Conservation (phyloP, 257 asterid species). For the Gentiana dahurica region DNA sequence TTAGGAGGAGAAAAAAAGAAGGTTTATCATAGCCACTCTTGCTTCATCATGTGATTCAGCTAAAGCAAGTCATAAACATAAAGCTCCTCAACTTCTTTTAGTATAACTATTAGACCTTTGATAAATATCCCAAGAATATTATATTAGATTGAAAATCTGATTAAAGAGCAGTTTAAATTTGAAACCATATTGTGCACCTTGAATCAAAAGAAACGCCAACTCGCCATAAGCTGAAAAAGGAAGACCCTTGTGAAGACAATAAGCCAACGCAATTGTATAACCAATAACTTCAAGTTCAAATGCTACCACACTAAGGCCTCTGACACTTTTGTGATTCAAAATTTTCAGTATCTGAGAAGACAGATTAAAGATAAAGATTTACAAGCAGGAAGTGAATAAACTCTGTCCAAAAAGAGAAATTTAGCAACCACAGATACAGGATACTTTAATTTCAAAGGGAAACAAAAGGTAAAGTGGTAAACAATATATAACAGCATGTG, state of each 20-base stretch:
- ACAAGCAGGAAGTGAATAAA: too few relatives aligned
- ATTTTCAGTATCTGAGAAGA: constrained; percentile 72
- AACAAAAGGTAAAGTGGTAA: too few relatives aligned
- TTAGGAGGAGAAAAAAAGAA: not conserved
- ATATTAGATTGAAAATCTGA: too few relatives aligned
- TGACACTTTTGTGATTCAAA: constrained; percentile 54
- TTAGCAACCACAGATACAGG: not conserved
- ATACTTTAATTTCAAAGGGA: too few relatives aligned
- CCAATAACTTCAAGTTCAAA: constrained; percentile 94
- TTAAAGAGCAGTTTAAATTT: too few relatives aligned
- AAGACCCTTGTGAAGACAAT: constrained; percentile 94
- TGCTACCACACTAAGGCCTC: constrained; percentile 81
- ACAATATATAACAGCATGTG: too few relatives aligned
- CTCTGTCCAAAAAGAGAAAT: too few relatives aligned
- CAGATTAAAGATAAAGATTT: constrained; percentile 4
- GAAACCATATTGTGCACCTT: constrained; percentile 34
- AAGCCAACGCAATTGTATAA: constrained; percentile 94
- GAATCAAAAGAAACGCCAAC: constrained; percentile 76
- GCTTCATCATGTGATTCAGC: not conserved
- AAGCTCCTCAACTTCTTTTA: not conserved
- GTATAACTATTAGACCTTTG: too few relatives aligned
- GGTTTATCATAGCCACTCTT: constrained; percentile 5
- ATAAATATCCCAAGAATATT: too few relatives aligned
- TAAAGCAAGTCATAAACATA: not conserved
- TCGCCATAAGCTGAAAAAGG: constrained; percentile 98